A percentile compares a stretch with the other conserved stretches of the same genome.
Conservation (phyloP, 768 basidiomycete genomes). For the Leccinum subgranulosum region DNA sequence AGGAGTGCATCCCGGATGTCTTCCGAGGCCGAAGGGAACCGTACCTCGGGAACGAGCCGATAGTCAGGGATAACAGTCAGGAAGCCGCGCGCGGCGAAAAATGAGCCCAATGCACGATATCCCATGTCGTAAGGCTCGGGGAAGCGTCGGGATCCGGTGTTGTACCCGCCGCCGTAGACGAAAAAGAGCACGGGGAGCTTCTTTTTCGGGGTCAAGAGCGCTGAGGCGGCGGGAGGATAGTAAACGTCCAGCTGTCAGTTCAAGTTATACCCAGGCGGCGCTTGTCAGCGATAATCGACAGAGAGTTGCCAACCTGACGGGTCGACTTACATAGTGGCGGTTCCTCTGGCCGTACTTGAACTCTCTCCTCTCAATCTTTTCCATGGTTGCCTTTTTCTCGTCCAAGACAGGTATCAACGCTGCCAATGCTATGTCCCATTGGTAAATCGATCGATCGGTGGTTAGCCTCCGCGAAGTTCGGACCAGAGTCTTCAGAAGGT, state of each 20-base stretch:
- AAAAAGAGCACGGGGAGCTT: constrained; percentile 56
- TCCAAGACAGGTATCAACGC: constrained; percentile 52
- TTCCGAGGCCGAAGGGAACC: constrained; percentile 51
- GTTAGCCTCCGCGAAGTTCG: background rate
- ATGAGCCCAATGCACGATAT: constrained; percentile 56
- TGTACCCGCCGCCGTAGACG: constrained; percentile 66
- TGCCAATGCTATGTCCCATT: constrained; percentile 36
- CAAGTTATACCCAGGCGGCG: constrained; percentile 19
- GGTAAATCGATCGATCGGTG: background rate
- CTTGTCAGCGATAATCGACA: background rate
- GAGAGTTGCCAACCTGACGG: background rate
- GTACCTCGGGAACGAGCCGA: constrained; percentile 54
- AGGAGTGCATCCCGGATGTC: constrained; percentile 53
- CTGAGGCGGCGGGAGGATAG: constrained; percentile 41
- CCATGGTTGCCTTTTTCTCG: constrained; percentile 43
- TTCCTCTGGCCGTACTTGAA: constrained; percentile 51
- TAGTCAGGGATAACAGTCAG: constrained; percentile 69
- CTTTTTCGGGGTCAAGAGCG: constrained; percentile 18
- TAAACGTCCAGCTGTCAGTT: constrained; percentile 55
- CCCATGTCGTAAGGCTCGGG: constrained; percentile 46
- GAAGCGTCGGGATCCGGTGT: constrained; percentile 45
- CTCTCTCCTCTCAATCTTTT: constrained; percentile 45
- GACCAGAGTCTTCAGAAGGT: background rate
- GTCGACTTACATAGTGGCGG: constrained; percentile 37
- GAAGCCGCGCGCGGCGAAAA: constrained; percentile 58